Evolutionary conservation across 306 rosid species (phyloP), one percentile per base, ranked within the genome.

Genomic region (Rosa rugosa): DNA sequence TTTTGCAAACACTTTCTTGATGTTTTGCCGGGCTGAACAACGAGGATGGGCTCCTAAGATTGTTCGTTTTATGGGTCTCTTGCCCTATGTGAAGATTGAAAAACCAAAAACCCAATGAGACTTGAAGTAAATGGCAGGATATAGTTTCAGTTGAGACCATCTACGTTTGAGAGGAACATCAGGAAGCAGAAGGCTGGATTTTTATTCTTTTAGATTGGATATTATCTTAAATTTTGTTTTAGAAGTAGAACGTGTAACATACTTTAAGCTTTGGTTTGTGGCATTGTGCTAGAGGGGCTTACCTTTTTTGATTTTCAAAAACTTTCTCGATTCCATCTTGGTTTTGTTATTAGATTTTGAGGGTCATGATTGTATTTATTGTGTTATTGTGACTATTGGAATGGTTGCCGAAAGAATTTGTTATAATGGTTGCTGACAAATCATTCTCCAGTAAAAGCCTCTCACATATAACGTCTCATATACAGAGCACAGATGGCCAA

Each of bases 1-100:
- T 84, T 86, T 83, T 54, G 98, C 97, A 45, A 90, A 93, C 90
- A 88, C 97, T 18, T 91, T 93, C 90, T 74, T 93, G 85, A 93
- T 93, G 98, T 93, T 90, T 80, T 93, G 98, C 77, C 93, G 97
- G 56, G 97, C 98, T 80, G 85, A 93, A 69, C 98, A 93, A 79
- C 87, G 90, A 67, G 92, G 84, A 2, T 91, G 92, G 93, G 79
- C 88, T 51, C 97, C 98, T 0, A 86, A 85, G 83, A 57, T 93
- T 51, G 88, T 80, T 64, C 80, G 46, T 81, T 20, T 90, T 40
- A 75, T 87, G 88, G 97, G 98, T 75, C 7, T 91, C 62, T 84
- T 91, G 51, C 98, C 95, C 8, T 91, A 82, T 69, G 98, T 90
- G 80, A 84, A 90, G 95, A 90, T 93, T 78, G 82, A 91, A 69